Base-by-base conservation (phyloP, 306 rosid genomes). In the Sicyos edulis region DNA sequence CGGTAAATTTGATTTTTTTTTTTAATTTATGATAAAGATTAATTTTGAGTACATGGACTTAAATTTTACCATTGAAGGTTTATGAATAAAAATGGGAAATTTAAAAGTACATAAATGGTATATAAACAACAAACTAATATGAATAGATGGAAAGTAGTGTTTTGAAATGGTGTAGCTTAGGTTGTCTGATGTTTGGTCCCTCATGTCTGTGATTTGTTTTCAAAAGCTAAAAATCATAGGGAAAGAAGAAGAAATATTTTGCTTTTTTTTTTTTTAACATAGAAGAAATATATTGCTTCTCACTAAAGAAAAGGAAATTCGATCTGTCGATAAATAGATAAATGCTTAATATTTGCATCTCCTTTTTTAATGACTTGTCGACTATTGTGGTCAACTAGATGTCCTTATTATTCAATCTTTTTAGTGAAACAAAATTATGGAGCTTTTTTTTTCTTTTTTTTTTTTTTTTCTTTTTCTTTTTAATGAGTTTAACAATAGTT, bases 251-350 rank as follows among this genome's bases (percentile, higher is more conserved):
- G 7, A 37, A 32, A 32, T 32, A 32, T 32, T 1, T 32, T 32
- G 37, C 37, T 32, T 3, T 3, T 26, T 26, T 26, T 26, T 26
- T 26, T 26, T 50, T 44, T 11, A 66, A 44, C 37, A 32, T 32
- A 32, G 37, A 32, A 6, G 14, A 40, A 42, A 42, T 42, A 42
- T 12, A 4, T 63, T 63, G 70, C 70, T 50, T n/a, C 16, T 37
- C 1, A 7, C 70, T 44, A 20, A 66, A 44, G 71, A 66, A 66
- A 45, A 66, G 54, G 37, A 37, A 42, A 42, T 42, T 66, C 71
- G 17, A 66, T 66, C 20, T 66, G 37, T 65, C 71, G 34, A 42
- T 8, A 42, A 42, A 6, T 42, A 42, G 2, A 42, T 7, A 4
- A 10, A 17, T 15, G 54, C 54, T 26, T 66, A 12, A 66, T 14